Conservation (phyloP, 345 rosid species). For the Heritiera littoralis region DNA sequence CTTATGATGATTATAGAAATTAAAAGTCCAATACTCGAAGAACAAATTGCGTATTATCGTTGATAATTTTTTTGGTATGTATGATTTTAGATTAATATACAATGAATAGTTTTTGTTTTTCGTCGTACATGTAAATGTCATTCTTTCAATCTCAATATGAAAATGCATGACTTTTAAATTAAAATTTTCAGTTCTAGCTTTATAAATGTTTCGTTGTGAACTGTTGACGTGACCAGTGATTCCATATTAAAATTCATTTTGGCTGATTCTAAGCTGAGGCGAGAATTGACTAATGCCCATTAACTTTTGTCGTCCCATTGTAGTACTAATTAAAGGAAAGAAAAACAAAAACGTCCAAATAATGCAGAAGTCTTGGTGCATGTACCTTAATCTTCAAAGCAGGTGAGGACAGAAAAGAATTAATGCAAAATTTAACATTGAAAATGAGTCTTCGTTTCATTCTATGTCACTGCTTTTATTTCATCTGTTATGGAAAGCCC, state of each 20-base stretch:
- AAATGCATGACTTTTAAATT: not conserved
- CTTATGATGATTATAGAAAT: not conserved
- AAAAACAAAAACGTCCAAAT: not conserved
- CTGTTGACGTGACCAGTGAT: not conserved
- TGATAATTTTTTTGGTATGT: too few species aligned
- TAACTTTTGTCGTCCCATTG: not conserved
- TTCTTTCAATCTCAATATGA: too few species aligned
- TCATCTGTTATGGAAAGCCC: not conserved
- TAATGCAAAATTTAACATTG: not conserved
- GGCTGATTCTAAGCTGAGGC: not conserved
- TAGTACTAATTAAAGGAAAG: not conserved
- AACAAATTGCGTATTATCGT: too few species aligned
- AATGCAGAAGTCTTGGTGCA: not conserved
- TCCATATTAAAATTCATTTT: not conserved
- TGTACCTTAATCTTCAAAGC: not conserved
- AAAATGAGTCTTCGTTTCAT: not conserved
- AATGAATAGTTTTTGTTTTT: too few species aligned
- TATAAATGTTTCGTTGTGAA: not conserved
- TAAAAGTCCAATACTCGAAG: too few species aligned
- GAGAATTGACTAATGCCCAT: not conserved
- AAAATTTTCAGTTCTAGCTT: too few species aligned
- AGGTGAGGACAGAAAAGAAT: not conserved
- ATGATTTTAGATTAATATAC: too few species aligned
- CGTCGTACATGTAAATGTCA: too few species aligned
- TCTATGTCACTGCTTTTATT: not conserved